Base-by-base conservation (phyloP, 106 monocot genomes). In the Allium sativum region DNA sequence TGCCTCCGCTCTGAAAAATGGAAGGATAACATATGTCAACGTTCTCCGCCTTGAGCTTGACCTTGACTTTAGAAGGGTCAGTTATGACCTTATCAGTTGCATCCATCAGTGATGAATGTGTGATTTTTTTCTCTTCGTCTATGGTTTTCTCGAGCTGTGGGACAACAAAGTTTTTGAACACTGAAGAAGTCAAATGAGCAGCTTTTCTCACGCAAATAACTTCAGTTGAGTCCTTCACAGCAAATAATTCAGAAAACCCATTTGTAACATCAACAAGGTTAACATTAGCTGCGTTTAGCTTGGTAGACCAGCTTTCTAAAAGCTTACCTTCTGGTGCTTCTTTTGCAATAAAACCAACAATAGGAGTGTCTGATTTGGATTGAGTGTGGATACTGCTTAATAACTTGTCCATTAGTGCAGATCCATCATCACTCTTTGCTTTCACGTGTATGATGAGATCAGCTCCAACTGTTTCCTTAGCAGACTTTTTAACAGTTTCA, bases 1-100 rank as follows among this genome's bases (percentile, higher is more conserved):
- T 73, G 15, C 96, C 91, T 12, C 96, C 96, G 82, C 90, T 90
- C 74, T 96, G 96, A 70, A 96, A 90, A 17, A 96, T 91, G 41
- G 91, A 90, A 59, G 96, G 96, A 61, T 96, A 96, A 67, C 96
- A 96, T 67, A 96, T 96, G 55, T 91, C 96, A 52, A 96, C 90
- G 76, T 96, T 91, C 65, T 91, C 96, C 8, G 84, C 74, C 74
- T 91, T 96, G 53, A 96, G 78, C 64, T 96, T 96, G 16, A 96
- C 76, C 64, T 87, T 91, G 40, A 91, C 58, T 67, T 82, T 90
- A 12, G 61, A 11, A 14, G 96, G 96, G 12, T 91, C 81, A 31
- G 80, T 79, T 67, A 96, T 91, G 7, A 70, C 73, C 59, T 85
- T 87, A 18, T 96, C 90, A 15, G 96, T 87, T 10, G 79, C 78